Conservation (phyloP, 2,329 filamentous ascomycete genomes). For the Aspergillus jensenii region DNA sequence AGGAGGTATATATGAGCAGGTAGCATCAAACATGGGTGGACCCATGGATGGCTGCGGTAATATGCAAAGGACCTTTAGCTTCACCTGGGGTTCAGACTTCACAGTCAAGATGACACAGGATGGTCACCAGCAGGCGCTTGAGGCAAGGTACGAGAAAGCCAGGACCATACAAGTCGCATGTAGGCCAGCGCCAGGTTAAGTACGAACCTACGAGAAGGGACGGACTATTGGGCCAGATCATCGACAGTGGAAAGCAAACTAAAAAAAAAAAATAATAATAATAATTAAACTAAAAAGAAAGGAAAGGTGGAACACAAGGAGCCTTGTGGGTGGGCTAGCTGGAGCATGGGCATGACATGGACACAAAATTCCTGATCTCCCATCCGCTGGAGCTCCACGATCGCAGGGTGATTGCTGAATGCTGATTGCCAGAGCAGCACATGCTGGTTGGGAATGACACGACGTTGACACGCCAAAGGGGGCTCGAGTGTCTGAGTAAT, state of each 20-base stretch:
- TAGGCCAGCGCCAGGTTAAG: conserved; percentile 8
- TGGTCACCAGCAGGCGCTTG: conserved; percentile 18
- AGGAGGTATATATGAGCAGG: conserved; percentile 14
- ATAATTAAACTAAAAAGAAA: conserved; percentile 17
- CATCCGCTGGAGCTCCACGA: conserved; percentile 38
- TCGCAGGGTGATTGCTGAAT: conserved; percentile 16
- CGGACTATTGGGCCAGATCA: conserved; percentile 14
- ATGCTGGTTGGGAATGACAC: conserved; percentile 38
- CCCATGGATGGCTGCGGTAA: conserved; percentile 23
- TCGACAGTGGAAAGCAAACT: conserved; percentile 4
- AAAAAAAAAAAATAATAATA: conserved; percentile 4
- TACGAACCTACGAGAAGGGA: background rate
- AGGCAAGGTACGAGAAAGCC: conserved; percentile 21
- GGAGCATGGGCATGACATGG: conserved; percentile 5
- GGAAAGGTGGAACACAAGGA: conserved; percentile 4
- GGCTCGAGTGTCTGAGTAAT: conserved; percentile 17
- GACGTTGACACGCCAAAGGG: conserved; percentile 39
- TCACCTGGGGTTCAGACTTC: conserved; percentile 18
- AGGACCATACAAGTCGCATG: background rate
- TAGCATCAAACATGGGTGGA: conserved; percentile 16
- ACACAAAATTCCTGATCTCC: conserved; percentile 27
- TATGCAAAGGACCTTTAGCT: conserved; percentile 21
- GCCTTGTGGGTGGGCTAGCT: background rate
- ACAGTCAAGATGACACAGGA: conserved; percentile 16
- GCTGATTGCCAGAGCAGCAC: conserved; percentile 11